phyloP scores from a whole-genome alignment of 345 rosid genomes.

The Ceriops zippeliana region DNA sequence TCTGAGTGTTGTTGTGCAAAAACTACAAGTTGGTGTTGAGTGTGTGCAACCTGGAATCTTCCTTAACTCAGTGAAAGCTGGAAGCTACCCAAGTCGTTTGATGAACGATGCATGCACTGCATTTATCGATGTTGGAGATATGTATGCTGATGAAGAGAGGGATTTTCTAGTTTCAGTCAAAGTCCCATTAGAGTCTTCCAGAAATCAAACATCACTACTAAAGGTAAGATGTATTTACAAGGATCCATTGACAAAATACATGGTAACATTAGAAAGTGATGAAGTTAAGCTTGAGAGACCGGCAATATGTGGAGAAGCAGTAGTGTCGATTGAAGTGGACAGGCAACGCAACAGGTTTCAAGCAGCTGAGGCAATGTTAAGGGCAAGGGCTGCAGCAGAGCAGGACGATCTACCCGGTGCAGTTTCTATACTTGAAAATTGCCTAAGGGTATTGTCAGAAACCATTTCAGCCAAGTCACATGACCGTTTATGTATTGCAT shows the following conservation, averaged over 20 bases:
- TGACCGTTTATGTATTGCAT: constrained; percentile 69
- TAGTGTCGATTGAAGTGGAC: constrained; percentile 78
- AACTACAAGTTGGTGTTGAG: constrained; percentile 63
- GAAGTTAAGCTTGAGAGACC: constrained; percentile 60
- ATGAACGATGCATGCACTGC: constrained; percentile 46
- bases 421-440: constrained; percentile 60
- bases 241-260: constrained; percentile 74
- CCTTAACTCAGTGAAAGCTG: constrained; percentile 66
- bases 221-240: constrained; percentile 71
- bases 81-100: constrained; percentile 64
- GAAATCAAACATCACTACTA: constrained; percentile 49
- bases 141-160: constrained; percentile 94
- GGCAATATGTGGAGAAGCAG: constrained; percentile 42
- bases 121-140: constrained; percentile 69
- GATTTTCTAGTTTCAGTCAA: constrained; percentile 77
- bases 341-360: constrained; percentile 83
- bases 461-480: constrained; percentile 62
- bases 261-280: constrained; percentile 47
- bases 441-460: constrained; percentile 48
- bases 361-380: constrained; percentile 88
- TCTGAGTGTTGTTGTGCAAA: constrained; percentile 88
- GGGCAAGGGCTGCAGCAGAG: constrained; percentile 76
- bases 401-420: constrained; percentile 71
- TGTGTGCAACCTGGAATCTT: constrained; percentile 43
- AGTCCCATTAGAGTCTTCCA: constrained; percentile 53